A percentile compares a stretch with the other conserved stretches of the same genome.
Evolutionary conservation across 1,284 basidiomycete genomes (phyloP).

Genomic region (Microbotryomycetes sp.): DNA sequence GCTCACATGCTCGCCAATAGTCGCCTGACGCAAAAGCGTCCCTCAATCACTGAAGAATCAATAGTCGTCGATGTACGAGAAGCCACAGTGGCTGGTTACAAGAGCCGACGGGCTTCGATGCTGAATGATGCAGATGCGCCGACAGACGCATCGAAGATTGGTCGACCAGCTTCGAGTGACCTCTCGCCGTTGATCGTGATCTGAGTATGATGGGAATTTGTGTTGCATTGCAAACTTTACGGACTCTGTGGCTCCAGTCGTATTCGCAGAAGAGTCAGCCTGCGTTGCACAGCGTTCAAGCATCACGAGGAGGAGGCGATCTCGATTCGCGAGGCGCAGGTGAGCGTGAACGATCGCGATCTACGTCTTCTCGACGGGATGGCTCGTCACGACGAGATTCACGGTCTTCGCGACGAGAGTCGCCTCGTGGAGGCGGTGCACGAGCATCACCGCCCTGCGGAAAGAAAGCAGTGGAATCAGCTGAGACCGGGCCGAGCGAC

Average conservation of each 20-base stretch:
- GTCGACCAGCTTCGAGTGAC: too few relatives aligned
- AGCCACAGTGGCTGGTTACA: too few relatives aligned
- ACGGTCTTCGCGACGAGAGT: slow-evolving; percentile 15
- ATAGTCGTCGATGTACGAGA: not conserved
- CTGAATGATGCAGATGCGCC: too few relatives aligned
- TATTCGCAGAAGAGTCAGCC: too few relatives aligned
- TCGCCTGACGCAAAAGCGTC: not conserved
- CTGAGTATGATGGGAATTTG: too few relatives aligned
- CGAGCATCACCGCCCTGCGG: not conserved
- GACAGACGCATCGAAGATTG: too few relatives aligned
- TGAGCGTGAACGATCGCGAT: slow-evolving; percentile 15
- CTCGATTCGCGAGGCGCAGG: slow-evolving; percentile 13
- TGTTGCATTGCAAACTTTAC: too few relatives aligned
- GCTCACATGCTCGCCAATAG: not conserved
- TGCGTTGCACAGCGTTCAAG: too few relatives aligned
- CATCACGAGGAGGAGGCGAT: too few relatives aligned
- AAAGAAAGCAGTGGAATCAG: not conserved
- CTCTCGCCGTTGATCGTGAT: too few relatives aligned
- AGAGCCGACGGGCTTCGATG: not conserved
- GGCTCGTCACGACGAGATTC: slow-evolving; percentile 1
- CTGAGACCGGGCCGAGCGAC: not conserved
- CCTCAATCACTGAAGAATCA: not conserved
- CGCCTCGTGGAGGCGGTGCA: slow-evolving; percentile 8
- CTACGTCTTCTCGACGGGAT: slow-evolving; percentile 15
- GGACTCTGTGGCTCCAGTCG: too few relatives aligned